Percentiles rank a stretch among this genome's conserved stretches.
phyloP scores from a whole-genome alignment of 495 filamentous ascomycete species.

The Penicillium silybi region DNA sequence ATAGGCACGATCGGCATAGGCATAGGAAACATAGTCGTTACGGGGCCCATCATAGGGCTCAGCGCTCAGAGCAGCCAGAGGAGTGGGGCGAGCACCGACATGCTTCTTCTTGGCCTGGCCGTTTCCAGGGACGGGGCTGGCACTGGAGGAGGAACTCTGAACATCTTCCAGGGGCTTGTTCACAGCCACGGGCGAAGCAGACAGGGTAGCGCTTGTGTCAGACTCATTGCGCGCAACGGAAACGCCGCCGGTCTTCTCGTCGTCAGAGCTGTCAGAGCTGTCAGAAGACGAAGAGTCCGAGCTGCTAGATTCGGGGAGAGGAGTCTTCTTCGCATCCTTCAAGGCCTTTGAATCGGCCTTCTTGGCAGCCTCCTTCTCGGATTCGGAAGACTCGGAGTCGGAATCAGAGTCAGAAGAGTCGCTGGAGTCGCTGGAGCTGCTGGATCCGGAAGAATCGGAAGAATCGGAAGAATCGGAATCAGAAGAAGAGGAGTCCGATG shows the following conservation, averaged over 20 bases:
- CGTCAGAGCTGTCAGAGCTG: constrained; percentile 15
- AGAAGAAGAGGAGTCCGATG: constrained; percentile 20
- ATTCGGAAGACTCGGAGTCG: constrained; percentile 35
- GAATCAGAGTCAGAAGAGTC: constrained; percentile 40
- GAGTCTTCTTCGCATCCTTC: constrained; percentile 51
- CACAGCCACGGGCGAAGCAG: constrained; percentile 28
- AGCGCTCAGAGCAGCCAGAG: constrained; percentile 44
- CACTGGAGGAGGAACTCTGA: constrained; percentile 32
- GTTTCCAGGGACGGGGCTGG: constrained; percentile 45
- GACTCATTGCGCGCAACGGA: constrained; percentile 14
- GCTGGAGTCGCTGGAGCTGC: constrained; percentile 1
- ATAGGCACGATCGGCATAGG: constrained; percentile 84
- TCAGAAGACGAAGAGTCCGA: constrained; percentile 4
- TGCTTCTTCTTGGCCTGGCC: constrained; percentile 50
- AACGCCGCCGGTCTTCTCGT: constrained; percentile 19
- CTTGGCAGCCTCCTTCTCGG: constrained; percentile 25
- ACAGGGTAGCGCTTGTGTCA: constrained; percentile 31
- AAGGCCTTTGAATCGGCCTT: constrained; percentile 34
- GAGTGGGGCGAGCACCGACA: constrained; percentile 41
- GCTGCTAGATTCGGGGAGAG: constrained; percentile 42
- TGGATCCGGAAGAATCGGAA: constrained; percentile 10
- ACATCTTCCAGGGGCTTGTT: constrained; percentile 27
- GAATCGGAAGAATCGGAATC: constrained; percentile 24
- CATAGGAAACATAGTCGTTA: constrained; percentile 76
- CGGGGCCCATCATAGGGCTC: constrained; percentile 45